Base-by-base conservation (phyloP, 768 basidiomycete species). In the Leucocoprinus birnbaumii region DNA sequence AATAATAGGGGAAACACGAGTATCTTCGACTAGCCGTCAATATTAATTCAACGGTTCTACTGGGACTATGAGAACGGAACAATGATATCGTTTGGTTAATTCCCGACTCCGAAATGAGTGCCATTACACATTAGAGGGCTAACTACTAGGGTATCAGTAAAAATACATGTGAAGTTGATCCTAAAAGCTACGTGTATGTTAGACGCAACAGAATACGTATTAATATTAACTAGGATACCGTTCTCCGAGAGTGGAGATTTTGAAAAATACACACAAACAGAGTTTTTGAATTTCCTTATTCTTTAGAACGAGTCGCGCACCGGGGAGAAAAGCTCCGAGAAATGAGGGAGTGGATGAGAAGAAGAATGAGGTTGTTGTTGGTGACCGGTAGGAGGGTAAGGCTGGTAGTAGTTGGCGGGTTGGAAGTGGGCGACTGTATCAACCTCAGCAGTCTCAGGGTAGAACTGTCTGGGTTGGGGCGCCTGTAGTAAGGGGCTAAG, bases 1-100 rank as follows among this genome's bases (percentile, higher is more conserved):
- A 80, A 72, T 62, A 85, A 87, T 66, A 72, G 83, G 52, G 64
- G 65, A 10, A 22, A 19, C 26, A 22, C 54, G 57, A 31, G 31
- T 16, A 44, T 58, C 38, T 45, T 44, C 49, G n/a, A n/a, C n/a
- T n/a, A n/a, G n/a, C n/a, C n/a, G n/a, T n/a, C n/a, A n/a, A n/a
- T n/a, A n/a, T n/a, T n/a, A n/a, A n/a, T n/a, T n/a, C n/a, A n/a
- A n/a, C n/a, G n/a, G n/a, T n/a, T n/a, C n/a, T n/a, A n/a, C n/a
- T n/a, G n/a, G n/a, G n/a, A n/a, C n/a, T n/a, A n/a, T n/a, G n/a
- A n/a, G n/a, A n/a, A n/a, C n/a, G n/a, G n/a, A n/a, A n/a, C n/a
- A n/a, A n/a, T n/a, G n/a, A n/a, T n/a, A n/a, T n/a, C n/a, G n/a
- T n/a, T n/a, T n/a, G n/a, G n/a, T 31, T 11, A 5, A 31, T 5